Conservation (phyloP, 1,284 basidiomycete genomes). For the Athelia sp. region DNA sequence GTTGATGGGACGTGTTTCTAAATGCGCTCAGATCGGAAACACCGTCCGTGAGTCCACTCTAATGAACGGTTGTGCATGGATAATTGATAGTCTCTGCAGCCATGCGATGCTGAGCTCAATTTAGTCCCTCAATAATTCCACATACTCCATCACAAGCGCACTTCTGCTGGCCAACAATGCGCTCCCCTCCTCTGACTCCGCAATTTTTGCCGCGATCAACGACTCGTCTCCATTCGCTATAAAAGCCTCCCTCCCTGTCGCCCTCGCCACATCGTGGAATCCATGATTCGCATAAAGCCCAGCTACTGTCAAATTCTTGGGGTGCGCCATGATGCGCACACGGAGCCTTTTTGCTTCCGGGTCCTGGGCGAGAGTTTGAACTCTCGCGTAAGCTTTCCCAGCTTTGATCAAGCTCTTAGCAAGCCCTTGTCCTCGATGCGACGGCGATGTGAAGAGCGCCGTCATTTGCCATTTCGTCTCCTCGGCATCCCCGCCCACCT, state of each 20-base stretch:
- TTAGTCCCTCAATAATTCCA: not conserved
- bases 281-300: not conserved
- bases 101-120: too few species aligned
- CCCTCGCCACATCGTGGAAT: not conserved
- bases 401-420: not conserved
- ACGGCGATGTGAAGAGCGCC: not conserved
- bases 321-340: not conserved
- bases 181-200: not conserved
- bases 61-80: too few species aligned
- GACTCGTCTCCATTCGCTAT: not conserved
- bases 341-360: not conserved
- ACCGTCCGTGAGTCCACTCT: too few species aligned
- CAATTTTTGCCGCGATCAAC: not conserved
- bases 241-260: not conserved
- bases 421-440: not conserved
- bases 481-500: not conserved
- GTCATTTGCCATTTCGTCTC: conserved; percentile 1
- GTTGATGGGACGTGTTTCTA: too few species aligned
- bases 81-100: too few species aligned
- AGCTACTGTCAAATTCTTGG: not conserved
- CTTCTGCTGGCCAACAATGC: not conserved
- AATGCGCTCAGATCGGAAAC: too few species aligned
- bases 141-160: not conserved
- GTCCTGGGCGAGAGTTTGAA: not conserved
- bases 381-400: not conserved